Conservation (phyloP, 805 yeast genomes). For the Wickerhamomyces bisporus region DNA sequence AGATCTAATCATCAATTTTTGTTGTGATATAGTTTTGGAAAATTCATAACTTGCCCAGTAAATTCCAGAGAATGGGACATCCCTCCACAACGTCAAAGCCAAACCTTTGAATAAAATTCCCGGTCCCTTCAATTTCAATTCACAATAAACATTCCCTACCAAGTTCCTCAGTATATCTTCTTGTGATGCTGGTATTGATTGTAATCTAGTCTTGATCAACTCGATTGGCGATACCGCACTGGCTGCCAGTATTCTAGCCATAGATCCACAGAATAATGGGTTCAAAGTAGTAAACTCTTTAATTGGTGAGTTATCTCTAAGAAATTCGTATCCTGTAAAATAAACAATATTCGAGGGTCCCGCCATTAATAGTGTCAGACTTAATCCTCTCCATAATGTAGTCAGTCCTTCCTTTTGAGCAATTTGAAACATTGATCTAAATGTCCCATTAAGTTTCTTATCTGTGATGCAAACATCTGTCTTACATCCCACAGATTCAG, state of each 20-base stretch:
- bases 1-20: constrained; percentile 1
- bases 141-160: constrained; percentile 45
- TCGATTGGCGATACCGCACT: constrained; percentile 85
- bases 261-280: constrained; percentile 80
- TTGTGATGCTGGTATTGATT: constrained; percentile 64
- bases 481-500: constrained; percentile 22
- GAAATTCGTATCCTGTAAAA: constrained; percentile 86
- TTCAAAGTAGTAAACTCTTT: constrained; percentile 38
- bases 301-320: constrained; percentile 71
- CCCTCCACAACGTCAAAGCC: constrained; percentile 89
- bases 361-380: constrained; percentile 80
- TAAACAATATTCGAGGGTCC: constrained; percentile 91
- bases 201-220: constrained; percentile 79
- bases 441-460: constrained; percentile 52
- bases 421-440: constrained; percentile 66
- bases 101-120: constrained; percentile 76
- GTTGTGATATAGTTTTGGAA: constrained; percentile 24
- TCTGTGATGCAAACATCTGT: constrained; percentile 28
- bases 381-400: constrained; percentile 86
- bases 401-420: constrained; percentile 65
- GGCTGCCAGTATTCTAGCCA: constrained; percentile 81
- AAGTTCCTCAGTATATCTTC: constrained; percentile 38
- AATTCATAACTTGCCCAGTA: constrained; percentile 89
- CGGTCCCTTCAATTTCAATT: constrained; percentile 53
- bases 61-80: constrained; percentile 93